A percentile compares a stretch with the other conserved stretches of the same genome.
Conservation (phyloP, 179 eudicot species). For the Patellifolia procumbens region DNA sequence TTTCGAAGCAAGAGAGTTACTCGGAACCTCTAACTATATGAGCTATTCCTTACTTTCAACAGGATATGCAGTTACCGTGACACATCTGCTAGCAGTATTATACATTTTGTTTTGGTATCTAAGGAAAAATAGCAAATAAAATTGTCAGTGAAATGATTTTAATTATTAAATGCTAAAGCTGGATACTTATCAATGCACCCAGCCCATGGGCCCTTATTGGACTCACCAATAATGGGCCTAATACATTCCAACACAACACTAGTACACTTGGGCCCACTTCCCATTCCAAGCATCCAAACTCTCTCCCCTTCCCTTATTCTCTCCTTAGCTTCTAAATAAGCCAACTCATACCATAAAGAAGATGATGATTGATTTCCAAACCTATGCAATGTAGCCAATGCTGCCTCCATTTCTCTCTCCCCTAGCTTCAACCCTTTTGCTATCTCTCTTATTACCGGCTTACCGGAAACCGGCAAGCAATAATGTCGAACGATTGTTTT, state of each 20-base stretch:
- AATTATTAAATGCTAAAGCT: constrained; percentile 4
- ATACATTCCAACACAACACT: constrained; percentile 71
- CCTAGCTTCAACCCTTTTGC: constrained; percentile 65
- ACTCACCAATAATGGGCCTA: constrained; percentile 57
- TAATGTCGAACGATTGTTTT: constrained; percentile 54
- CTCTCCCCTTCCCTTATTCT: constrained; percentile 64
- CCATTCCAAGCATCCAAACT: constrained; percentile 78
- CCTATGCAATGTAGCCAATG: constrained; percentile 71
- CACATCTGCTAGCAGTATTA: background rate
- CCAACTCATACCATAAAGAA: constrained; percentile 80
- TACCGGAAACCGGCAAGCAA: constrained; percentile 68
- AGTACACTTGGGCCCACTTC: constrained; percentile 69
- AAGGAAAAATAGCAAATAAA: background rate
- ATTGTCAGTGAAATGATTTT: background rate
- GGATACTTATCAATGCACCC: constrained; percentile 55
- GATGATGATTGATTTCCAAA: constrained; percentile 91
- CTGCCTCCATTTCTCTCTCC: constrained; percentile 70
- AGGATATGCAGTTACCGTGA: too few relatives aligned
- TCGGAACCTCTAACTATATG: too few relatives aligned
- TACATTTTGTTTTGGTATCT: background rate
- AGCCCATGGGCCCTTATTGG: constrained; percentile 72
- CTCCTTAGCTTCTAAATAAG: constrained; percentile 70
- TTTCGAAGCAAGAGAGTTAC: too few relatives aligned
- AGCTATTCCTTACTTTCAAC: too few relatives aligned
- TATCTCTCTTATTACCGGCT: constrained; percentile 52